A percentile compares a stretch with the other conserved stretches of the same genome.
These are phyloP conservation scores for Solanum appendiculatum DNA, from an alignment of 257 asterid genomes.

Conservation along the genomic window DNA sequence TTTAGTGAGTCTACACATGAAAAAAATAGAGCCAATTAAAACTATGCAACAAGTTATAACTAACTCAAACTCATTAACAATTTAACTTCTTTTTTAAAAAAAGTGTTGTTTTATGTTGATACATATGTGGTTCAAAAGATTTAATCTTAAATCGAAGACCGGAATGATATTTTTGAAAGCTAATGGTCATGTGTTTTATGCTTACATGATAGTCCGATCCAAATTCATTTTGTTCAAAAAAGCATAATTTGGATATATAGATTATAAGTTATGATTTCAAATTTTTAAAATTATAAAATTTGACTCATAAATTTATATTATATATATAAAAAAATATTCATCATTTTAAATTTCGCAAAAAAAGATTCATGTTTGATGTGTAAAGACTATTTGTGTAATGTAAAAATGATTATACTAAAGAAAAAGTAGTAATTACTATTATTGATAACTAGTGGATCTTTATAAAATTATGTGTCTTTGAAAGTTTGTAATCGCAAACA, in stretches of 20 bases:
- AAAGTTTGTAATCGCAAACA: background rate
- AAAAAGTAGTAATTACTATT: background rate
- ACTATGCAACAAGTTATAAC: background rate
- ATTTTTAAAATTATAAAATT: too few species aligned
- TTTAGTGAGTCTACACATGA: background rate
- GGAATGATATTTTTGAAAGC: background rate
- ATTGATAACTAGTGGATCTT: background rate
- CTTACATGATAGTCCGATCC: background rate
- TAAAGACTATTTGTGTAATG: background rate
- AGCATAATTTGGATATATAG: too few species aligned
- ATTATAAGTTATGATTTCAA: too few species aligned
- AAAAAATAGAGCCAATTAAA: background rate
- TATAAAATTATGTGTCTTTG: too few species aligned
- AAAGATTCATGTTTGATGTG: accelerated
- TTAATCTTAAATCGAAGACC: too few species aligned
- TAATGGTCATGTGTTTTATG: background rate
- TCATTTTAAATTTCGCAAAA: too few species aligned
- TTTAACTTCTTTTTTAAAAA: background rate
- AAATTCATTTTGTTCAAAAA: background rate
- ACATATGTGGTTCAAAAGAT: background rate
- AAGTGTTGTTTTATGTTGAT: background rate
- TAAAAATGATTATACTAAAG: background rate
- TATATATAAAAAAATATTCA: too few species aligned
- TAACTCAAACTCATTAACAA: background rate
- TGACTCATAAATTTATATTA: too few species aligned